Evolutionary conservation across 495 filamentous ascomycete species (phyloP).

Genomic region (Trichocladium antarcticum): DNA sequence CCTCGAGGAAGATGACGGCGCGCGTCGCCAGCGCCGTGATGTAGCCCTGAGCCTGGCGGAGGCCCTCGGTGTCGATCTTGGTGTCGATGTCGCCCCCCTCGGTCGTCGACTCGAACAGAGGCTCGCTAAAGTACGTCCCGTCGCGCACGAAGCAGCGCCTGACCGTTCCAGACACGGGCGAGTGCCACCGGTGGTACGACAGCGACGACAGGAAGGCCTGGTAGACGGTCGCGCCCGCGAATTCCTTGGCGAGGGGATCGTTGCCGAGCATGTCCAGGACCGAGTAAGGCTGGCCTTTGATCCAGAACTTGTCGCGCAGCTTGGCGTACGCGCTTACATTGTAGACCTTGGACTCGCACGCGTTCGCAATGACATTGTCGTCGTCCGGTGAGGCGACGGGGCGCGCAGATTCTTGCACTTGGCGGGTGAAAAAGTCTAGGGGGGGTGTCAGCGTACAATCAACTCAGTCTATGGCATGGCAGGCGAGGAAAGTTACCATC

Average conservation of each 20-base stretch:
- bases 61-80: conserved; percentile 29
- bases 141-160: conserved; percentile 43
- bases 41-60: conserved; percentile 44
- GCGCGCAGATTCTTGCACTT: conserved; percentile 42
- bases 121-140: conserved; percentile 62
- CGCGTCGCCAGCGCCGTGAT: conserved; percentile 48
- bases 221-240: conserved; percentile 53
- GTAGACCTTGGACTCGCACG: conserved; percentile 54
- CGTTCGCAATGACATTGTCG: conserved; percentile 48
- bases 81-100: conserved; percentile 21
- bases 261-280: conserved; percentile 51
- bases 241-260: conserved; percentile 39
- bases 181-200: conserved; percentile 63
- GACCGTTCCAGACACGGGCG: conserved; percentile 49
- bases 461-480: not conserved
- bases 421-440: conserved; percentile 57
- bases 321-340: conserved; percentile 31
- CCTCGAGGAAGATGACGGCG: conserved; percentile 56
- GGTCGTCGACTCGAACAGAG: conserved; percentile 38
- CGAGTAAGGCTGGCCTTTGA: conserved; percentile 58
- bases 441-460: not conserved
- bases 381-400: conserved; percentile 47
- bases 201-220: conserved; percentile 55
- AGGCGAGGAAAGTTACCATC: conserved; percentile 33
- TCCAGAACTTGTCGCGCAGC: conserved; percentile 51